phyloP scores from a whole-genome alignment of 2,329 filamentous ascomycete species.

The Pseudogymnoascus sp. region DNA sequence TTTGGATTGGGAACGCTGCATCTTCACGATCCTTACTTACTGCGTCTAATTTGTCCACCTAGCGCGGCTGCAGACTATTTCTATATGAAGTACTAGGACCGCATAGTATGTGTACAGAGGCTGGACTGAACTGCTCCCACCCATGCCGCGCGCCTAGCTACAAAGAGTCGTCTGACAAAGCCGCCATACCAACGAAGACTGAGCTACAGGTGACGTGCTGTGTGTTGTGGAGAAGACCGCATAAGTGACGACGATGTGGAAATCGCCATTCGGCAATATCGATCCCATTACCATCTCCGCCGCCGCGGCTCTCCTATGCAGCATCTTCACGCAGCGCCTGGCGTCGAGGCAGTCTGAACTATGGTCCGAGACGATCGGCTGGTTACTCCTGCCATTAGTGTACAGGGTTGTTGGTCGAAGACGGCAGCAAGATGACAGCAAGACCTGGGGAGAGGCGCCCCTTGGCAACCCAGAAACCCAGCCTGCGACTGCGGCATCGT shows the following conservation, averaged over 20 bases:
- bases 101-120: neutral
- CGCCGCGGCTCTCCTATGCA: conserved; percentile 26
- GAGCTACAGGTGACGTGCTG: neutral
- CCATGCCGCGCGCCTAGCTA: neutral
- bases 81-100: neutral
- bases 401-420: conserved; percentile 14
- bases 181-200: neutral
- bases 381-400: conserved; percentile 28
- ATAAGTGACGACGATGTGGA: neutral
- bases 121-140: neutral
- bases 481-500: neutral
- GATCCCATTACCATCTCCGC: conserved; percentile 18
- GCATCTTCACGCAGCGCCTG: conserved; percentile 21
- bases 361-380: conserved; percentile 32
- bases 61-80: neutral
- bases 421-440: neutral
- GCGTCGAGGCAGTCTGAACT: conserved; percentile 26
- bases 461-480: neutral
- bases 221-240: neutral
- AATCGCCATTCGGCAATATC: neutral
- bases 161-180: neutral
- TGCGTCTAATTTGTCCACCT: neutral
- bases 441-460: neutral
- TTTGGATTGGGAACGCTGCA: neutral
- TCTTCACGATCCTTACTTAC: neutral